phyloP scores from a whole-genome alignment of 306 rosid genomes.

The Sindora glabra region DNA sequence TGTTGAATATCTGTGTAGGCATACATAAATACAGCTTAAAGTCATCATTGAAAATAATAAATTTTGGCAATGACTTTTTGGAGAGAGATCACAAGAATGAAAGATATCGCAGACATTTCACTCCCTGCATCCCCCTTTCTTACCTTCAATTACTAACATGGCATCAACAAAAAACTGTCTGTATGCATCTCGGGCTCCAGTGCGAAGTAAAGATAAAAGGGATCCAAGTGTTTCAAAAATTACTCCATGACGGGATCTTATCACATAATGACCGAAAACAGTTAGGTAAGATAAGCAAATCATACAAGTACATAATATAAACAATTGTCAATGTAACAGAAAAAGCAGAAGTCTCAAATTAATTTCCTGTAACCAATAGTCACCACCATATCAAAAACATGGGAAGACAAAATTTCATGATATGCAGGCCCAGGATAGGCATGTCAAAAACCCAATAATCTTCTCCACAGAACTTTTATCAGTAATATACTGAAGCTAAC shows the following conservation, averaged over 20 bases:
- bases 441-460: not conserved
- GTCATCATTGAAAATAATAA: not conserved
- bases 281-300: not conserved
- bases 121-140: not conserved
- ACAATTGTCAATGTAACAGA: not conserved
- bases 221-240: slow-evolving; percentile 66
- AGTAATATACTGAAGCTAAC: too few relatives aligned
- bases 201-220: slow-evolving; percentile 71
- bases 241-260: slow-evolving; percentile 59
- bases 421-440: not conserved
- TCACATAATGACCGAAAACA: not conserved
- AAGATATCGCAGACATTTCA: too few relatives aligned
- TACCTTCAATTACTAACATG: slow-evolving; percentile 68
- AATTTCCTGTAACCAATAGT: not conserved
- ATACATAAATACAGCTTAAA: not conserved
- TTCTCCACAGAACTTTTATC: not conserved
- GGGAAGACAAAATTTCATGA: not conserved
- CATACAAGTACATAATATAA: not conserved
- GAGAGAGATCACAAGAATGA: not conserved
- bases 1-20: slow-evolving; percentile 49
- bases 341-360: not conserved
- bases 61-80: not conserved
- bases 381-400: not conserved
- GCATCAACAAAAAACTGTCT: slow-evolving; percentile 62
- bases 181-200: slow-evolving; percentile 61